Evolutionary conservation across 2,329 filamentous ascomycete species (phyloP).

Genomic region (Grosmannia serpens): DNA sequence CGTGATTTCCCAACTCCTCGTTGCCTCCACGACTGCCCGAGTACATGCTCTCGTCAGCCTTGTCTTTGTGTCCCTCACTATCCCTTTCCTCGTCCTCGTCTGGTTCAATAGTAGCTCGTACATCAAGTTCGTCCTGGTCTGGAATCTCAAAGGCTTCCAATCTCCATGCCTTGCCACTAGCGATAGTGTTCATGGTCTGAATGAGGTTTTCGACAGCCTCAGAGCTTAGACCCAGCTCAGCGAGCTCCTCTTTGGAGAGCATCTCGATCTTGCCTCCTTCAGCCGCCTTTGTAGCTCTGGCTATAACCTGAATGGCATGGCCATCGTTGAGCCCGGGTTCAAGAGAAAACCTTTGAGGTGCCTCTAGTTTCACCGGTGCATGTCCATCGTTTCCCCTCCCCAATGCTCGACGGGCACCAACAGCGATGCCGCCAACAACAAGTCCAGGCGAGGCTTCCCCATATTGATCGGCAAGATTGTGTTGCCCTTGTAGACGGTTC

Average conservation of each 20-base stretch:
- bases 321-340: slow-evolving; percentile 11
- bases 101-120: slow-evolving; percentile 58
- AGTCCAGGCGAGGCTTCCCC: slow-evolving; percentile 17
- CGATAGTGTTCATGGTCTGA: slow-evolving; percentile 55
- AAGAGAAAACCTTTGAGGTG: slow-evolving; percentile 28
- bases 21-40: background rate
- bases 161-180: slow-evolving; percentile 64
- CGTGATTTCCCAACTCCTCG: too few species aligned
- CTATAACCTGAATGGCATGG: slow-evolving; percentile 31
- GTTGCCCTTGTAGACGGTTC: background rate
- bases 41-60: background rate
- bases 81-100: slow-evolving; percentile 11
- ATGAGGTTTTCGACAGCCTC: slow-evolving; percentile 58
- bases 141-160: slow-evolving; percentile 67
- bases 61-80: background rate
- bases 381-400: slow-evolving; percentile 36
- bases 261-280: slow-evolving; percentile 51
- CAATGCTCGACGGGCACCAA: slow-evolving; percentile 39
- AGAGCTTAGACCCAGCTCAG: slow-evolving; percentile 53
- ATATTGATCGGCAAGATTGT: background rate
- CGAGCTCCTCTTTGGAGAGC: slow-evolving; percentile 55
- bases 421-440: slow-evolving; percentile 40
- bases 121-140: slow-evolving; percentile 44
- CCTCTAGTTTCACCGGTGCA: slow-evolving; percentile 31
- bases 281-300: slow-evolving; percentile 32